Evolutionary conservation across 768 basidiomycete genomes (phyloP).

Genomic region (Mycena rosella): DNA sequence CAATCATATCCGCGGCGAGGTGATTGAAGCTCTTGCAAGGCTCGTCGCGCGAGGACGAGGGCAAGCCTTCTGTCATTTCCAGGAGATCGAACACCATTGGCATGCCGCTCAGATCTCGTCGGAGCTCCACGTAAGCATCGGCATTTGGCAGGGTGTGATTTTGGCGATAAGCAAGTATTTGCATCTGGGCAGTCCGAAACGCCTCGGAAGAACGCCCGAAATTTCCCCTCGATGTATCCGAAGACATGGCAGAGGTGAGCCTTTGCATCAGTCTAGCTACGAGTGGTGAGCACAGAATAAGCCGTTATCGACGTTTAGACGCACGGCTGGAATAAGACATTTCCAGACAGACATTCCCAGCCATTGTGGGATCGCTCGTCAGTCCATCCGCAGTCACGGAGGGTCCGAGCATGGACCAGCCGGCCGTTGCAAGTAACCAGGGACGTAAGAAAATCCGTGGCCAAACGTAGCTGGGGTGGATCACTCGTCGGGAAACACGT

Average conservation of each 20-base stretch:
- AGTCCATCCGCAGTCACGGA: conserved; percentile 38
- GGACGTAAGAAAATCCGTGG: conserved; percentile 63
- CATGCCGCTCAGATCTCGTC: conserved; percentile 63
- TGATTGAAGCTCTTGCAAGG: conserved; percentile 49
- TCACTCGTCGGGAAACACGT: conserved; percentile 70
- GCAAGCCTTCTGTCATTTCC: conserved; percentile 63
- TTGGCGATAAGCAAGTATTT: conserved; percentile 42
- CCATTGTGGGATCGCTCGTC: neutral
- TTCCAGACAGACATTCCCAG: conserved; percentile 36
- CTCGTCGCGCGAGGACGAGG: conserved; percentile 34
- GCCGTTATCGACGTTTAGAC: conserved; percentile 21
- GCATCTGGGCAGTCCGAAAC: conserved; percentile 51
- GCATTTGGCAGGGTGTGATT: conserved; percentile 52
- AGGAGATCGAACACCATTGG: conserved; percentile 65
- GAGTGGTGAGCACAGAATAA: conserved; percentile 8
- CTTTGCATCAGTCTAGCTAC: neutral
- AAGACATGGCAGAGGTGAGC: conserved; percentile 52
- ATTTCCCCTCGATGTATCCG: conserved; percentile 55
- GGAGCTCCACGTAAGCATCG: conserved; percentile 60
- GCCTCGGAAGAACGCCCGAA: conserved; percentile 53
- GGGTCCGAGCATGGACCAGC: conserved; percentile 33
- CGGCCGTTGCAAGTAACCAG: conserved; percentile 53
- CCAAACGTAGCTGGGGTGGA: conserved; percentile 64
- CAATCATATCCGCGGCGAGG: conserved; percentile 62
- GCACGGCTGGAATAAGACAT: conserved; percentile 54